These are phyloP conservation scores for Aspergillus fijiensis DNA, from an alignment of 2,329 filamentous ascomycete species.

Conservation along the genomic window DNA sequence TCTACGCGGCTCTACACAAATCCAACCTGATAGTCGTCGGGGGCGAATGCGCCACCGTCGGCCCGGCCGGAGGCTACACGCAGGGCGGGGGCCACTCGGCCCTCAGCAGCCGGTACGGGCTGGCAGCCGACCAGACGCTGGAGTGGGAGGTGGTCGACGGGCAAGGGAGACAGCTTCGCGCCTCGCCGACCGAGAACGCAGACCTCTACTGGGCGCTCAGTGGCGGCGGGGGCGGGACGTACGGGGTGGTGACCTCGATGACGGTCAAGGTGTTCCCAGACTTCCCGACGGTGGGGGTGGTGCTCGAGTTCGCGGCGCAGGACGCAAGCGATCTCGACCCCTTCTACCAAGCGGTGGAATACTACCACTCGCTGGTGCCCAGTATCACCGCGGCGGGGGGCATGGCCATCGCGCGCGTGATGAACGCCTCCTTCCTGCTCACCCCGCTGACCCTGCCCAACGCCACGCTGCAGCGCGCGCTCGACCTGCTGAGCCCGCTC, in stretches of 20 bases:
- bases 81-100: constrained; percentile 59
- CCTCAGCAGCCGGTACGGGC: constrained; percentile 39
- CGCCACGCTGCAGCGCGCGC: neutral
- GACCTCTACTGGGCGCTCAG: constrained; percentile 51
- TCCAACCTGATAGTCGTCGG: constrained; percentile 44
- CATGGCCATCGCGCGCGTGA: neutral
- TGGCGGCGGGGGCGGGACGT: constrained; percentile 54
- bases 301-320: neutral
- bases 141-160: constrained; percentile 22
- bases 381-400: neutral
- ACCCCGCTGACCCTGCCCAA: neutral
- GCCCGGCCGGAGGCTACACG: constrained; percentile 57
- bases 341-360: neutral
- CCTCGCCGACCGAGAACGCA: constrained; percentile 24
- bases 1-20: constrained; percentile 47
- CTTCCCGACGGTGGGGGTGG: constrained; percentile 22
- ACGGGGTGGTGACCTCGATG: constrained; percentile 45
- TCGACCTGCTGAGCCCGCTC: constrained; percentile 3
- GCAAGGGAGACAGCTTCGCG: neutral
- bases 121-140: constrained; percentile 21
- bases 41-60: constrained; percentile 46
- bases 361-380: neutral
- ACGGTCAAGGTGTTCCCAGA: constrained; percentile 43
- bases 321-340: neutral
- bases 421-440: neutral